Evolutionary conservation across 2,329 filamentous ascomycete species (phyloP).

Genomic region (Colletotrichum cordylinicola): DNA sequence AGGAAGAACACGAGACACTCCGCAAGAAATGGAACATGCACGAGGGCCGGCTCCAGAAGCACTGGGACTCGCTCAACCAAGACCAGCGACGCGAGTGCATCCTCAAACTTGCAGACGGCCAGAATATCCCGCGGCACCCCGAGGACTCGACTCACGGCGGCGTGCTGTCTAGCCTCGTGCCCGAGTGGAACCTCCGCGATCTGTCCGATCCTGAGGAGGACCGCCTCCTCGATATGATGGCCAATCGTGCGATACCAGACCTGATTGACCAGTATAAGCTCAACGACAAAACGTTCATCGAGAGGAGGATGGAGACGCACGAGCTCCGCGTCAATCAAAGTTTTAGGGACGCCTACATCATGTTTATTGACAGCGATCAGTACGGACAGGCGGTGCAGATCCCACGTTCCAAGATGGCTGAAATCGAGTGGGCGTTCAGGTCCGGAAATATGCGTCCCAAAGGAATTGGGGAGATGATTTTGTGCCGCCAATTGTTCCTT

Average conservation of each 20-base stretch:
- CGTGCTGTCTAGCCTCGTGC: conserved; percentile 40
- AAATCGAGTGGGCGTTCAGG: conserved; percentile 26
- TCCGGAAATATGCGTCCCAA: conserved; percentile 32
- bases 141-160: conserved; percentile 39
- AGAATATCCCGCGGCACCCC: conserved; percentile 38
- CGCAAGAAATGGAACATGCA: too few relatives aligned
- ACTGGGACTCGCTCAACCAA: too few relatives aligned
- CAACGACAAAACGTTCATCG: conserved; percentile 40
- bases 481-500: conserved; percentile 42
- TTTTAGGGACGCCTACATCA: conserved; percentile 39
- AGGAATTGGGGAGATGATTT: conserved; percentile 38
- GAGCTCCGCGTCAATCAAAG: conserved; percentile 33
- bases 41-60: too few relatives aligned
- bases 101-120: conserved; percentile 35
- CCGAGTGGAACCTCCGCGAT: conserved; percentile 51
- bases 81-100: conserved; percentile 29
- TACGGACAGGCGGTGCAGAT: conserved; percentile 42
- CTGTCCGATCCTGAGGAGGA: conserved; percentile 39
- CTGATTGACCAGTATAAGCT: conserved; percentile 41
- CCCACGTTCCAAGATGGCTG: conserved; percentile 27
- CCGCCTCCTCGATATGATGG: conserved; percentile 41
- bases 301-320: conserved; percentile 35
- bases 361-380: conserved; percentile 25
- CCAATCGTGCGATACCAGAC: conserved; percentile 39
- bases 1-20: too few relatives aligned